Evolutionary conservation across 169 alveolate species (phyloP), one percentile per base, ranked within the genome.

Genomic region (Plasmodium malariae): DNA sequence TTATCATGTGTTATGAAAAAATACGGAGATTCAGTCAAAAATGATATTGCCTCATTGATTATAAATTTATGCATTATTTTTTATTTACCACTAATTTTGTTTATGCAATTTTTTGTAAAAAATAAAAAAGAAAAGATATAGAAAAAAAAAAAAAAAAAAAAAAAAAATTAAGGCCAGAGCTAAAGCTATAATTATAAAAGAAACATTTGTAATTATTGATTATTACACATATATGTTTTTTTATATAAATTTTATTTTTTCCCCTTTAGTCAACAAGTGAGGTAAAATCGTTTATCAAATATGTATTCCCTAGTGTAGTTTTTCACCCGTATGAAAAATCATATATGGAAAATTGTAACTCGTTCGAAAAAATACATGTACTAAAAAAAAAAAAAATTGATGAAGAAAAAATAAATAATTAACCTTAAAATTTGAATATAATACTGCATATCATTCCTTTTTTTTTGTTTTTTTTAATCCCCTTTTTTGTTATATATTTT

Each of bases 261-360:
- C 32, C 30, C 59, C 26, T 60, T 45, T 32, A 74, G 89, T 30
- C 89, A 36, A 45, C 45, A 24, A 49, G 48, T 67, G 89, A 80
- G 28, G 32, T 80, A 12, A 55, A 40, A 65, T 43, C 14, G 12
- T 34, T 80, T 19, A 14, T 62, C 6, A 63, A 51, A 19, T 57
- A 26, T 26, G 11, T 63, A 1, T 45, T 30, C 34, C 45, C 45
- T n/a, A 62, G 30, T 69, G 40, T 80, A 32, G 28, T 17, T 5
- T 80, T 80, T 69, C 48, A 43, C 73, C 14, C 76, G 34, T 48
- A 48, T 24, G 89, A 80, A 36, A 63, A 67, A 17, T 19, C 70
- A 7, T 80, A 80, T 51, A 80, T 63, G 89, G 83, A 80, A 37
- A 65, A 62, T 63, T 80, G 89, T 21, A 63, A 80, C 34, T 26